Base-by-base conservation (phyloP, 257 asterid genomes). In the Solanum corneliomulleri region DNA sequence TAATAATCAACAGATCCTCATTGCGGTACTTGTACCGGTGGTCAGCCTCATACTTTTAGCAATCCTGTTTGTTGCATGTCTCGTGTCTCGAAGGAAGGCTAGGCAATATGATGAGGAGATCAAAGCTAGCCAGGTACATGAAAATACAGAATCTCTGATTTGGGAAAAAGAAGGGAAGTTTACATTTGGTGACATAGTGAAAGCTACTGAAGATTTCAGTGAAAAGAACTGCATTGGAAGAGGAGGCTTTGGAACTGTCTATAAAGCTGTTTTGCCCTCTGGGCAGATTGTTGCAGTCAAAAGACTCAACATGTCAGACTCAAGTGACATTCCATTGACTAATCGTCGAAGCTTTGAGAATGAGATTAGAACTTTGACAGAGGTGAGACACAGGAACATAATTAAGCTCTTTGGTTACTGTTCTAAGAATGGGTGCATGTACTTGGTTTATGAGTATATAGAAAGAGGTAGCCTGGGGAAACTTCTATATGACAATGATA, bases 191-290 rank as follows among this genome's bases (percentile, higher is more conserved):
- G 98, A 97, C 86, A 91, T 97, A 68, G 94, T 89, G 66, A 89
- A 89, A 89, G 98, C 99, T 62, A 97, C 99, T 5, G 93, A 92
- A 85, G 90, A 90, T 86, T 97, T 97, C 76, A 41, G 82, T 31
- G 98, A 93, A 68, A 91, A 77, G 71, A 92, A 91, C 88, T 94
- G 96, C 93, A 93, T 97, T 58, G 99, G 99, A 71, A 89, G 89
- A 85, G 99, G 99, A 88, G 99, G 99, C 83, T 94, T 93, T 83
- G 98, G 98, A 74, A 93, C 90, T 74, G 98, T 95, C 25, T 97
- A 94, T 52, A 93, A 90, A 90, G 98, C 98, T 87, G 94, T 87
- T 85, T 66, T 95, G 80, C 86, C 88, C 52, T 88, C 84, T 70
- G 95, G 98, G 27, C 96, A 90, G 75, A 78, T 87, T 27, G 93